These are phyloP conservation scores for Lasiodiplodia sp. DNA, from an alignment of 2,329 filamentous ascomycete genomes.

Conservation along the genomic window DNA sequence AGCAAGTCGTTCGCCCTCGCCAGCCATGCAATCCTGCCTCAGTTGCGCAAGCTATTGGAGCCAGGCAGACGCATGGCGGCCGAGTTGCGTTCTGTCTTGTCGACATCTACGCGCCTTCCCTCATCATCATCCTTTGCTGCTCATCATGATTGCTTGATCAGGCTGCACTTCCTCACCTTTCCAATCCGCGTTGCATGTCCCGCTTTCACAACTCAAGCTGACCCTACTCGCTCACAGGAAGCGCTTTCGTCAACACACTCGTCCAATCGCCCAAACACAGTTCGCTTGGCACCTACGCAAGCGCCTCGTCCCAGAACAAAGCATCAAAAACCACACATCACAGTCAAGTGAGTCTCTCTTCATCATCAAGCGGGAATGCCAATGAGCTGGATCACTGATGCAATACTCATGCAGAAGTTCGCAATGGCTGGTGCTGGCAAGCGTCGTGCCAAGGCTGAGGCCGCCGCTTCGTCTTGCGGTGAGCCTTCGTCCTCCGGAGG, in stretches of 20 bases:
- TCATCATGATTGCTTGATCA: not conserved
- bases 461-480: slow-evolving; percentile 39
- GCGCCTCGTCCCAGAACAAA: not conserved
- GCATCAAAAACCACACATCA: not conserved
- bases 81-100: not conserved
- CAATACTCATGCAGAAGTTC: not conserved
- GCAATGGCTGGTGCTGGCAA: slow-evolving; percentile 50
- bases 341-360: not conserved
- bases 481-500: slow-evolving; percentile 9
- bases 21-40: not conserved
- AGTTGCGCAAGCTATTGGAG: not conserved
- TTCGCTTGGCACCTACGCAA: slow-evolving; percentile 6
- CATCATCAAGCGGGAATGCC: not conserved
- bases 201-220: slow-evolving; percentile 35
- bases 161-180: not conserved
- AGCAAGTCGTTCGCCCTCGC: not conserved
- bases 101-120: not conserved
- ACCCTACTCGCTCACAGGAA: not conserved
- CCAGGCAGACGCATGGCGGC: not conserved
- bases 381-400: not conserved
- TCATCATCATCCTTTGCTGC: not conserved
- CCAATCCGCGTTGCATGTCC: not conserved
- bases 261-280: not conserved
- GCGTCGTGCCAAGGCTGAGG: slow-evolving; percentile 42
- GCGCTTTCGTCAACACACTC: not conserved